Conservation (phyloP, 495 filamentous ascomycete species). For the Penicillium bialowiezense region DNA sequence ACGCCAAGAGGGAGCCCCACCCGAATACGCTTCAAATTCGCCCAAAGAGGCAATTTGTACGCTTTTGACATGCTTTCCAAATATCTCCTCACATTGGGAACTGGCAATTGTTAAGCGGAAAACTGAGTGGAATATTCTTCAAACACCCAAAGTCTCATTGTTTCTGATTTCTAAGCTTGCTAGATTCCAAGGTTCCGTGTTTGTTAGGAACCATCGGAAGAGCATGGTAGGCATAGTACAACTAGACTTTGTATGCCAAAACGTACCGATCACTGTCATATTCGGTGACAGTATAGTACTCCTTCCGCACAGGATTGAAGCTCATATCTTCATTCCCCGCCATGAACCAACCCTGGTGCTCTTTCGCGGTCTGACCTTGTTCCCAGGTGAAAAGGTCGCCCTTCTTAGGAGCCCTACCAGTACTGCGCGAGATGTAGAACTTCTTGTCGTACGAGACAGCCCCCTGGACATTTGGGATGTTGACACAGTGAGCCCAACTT, state of each 20-base stretch:
- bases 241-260: conserved; percentile 18
- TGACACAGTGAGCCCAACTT: conserved; percentile 18
- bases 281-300: conserved; percentile 28
- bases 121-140: too few species aligned
- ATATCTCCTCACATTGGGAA: too few species aligned
- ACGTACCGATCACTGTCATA: conserved; percentile 16
- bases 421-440: conserved; percentile 22
- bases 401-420: conserved; percentile 9
- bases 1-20: neutral
- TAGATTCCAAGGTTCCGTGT: too few species aligned
- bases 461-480: conserved; percentile 21
- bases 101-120: too few species aligned
- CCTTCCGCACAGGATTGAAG: conserved; percentile 14
- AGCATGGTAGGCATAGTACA: too few species aligned
- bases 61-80: neutral
- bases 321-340: conserved; percentile 25
- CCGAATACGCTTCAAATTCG: neutral
- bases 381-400: conserved; percentile 23
- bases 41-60: neutral
- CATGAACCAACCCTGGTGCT: conserved; percentile 13
- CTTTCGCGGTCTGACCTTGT: conserved; percentile 7
- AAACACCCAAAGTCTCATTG: too few species aligned
- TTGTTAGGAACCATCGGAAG: too few species aligned
- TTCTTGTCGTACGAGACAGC: conserved; percentile 15
- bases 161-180: too few species aligned